phyloP scores from a whole-genome alignment of 805 yeast genomes.

The Peterozyma xylosa region DNA sequence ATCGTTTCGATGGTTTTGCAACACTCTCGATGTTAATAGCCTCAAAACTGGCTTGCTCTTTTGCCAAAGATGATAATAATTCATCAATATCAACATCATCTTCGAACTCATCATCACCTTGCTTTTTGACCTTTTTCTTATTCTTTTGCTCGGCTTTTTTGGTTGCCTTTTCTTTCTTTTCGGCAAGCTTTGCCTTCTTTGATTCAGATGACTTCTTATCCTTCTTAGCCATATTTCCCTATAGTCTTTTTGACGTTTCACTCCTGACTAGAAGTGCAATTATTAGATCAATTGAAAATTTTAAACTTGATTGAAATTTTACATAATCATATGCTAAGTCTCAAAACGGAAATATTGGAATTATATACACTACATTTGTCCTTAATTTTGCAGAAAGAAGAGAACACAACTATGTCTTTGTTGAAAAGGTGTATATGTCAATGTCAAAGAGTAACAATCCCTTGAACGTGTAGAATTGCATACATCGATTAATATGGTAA shows the following conservation, averaged over 20 bases:
- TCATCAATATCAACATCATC: conserved; percentile 86
- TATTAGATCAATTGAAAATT: too few species aligned
- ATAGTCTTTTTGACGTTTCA: neutral
- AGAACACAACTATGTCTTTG: too few species aligned
- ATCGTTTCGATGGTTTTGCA: conserved; percentile 57
- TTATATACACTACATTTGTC: neutral
- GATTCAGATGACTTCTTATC: conserved; percentile 84
- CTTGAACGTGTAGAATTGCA: too few species aligned
- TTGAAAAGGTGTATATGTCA: too few species aligned
- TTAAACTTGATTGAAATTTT: too few species aligned
- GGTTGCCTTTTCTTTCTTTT: conserved; percentile 68
- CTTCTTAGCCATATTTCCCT: conserved; percentile 67
- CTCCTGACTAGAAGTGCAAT: too few species aligned
- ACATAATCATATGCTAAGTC: too few species aligned
- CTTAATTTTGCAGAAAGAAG: too few species aligned
- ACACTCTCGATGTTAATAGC: conserved; percentile 57
- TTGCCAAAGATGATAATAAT: conserved; percentile 66
- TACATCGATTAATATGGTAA: too few species aligned
- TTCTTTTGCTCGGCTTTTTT: conserved; percentile 67
- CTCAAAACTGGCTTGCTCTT: conserved; percentile 73
- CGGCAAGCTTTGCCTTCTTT: conserved; percentile 82
- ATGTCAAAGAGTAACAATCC: too few species aligned
- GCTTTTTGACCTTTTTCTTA: conserved; percentile 68
- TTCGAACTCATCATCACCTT: conserved; percentile 71
- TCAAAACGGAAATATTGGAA: too few species aligned